Base-by-base conservation (phyloP, 805 yeast genomes). In the Alloascoidea hylecoeti region DNA sequence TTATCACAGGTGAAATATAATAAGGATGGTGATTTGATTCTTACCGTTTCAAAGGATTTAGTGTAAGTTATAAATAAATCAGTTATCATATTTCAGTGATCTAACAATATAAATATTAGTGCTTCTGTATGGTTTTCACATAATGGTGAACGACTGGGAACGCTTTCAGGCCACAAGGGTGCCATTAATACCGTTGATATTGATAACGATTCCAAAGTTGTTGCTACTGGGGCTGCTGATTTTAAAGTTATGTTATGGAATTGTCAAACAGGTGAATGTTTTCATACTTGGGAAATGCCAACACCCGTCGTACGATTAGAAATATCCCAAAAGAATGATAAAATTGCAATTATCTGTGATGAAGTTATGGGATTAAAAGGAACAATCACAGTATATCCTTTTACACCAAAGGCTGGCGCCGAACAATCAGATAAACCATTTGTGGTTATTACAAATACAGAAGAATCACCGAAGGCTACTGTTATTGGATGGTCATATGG, bases 111-210 rank as follows among this genome's bases (percentile, higher is more conserved):
- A 41, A 44, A 48, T 33, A 44, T 42, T 34, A 41, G 43, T 39
- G 95, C 94, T 2, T 78, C 88, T 35, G 78, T 89, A 44, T 94
- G 97, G 96, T 92, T 72, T 61, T 75, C 96, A 18, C 77, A 81
- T 45, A 89, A 88, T 57, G 99, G 99, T 51, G 98, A 92, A 63
- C 75, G 97, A 59, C 61, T 92, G 42, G 99, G 98, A 37, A 92
- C 99, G 42, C 72, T 84, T 48, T 75, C 61, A 34, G 88, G 88
- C 5, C 97, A 92, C 58, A 69, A 70, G 42, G 98, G 98, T 77
- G 82, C 96, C 39, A 78, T 92, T 51, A 85, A 94, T 92, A 78
- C 95, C 23, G 78, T 92, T 46, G 97, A 88, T 56, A 78, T 86
- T 35, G 92, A 84, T 57, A 58, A 63, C 33, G 68, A 70, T 40